Evolutionary conservation across 108 stramenopile species (phyloP).

Genomic region (Parietichytrium sp.): DNA sequence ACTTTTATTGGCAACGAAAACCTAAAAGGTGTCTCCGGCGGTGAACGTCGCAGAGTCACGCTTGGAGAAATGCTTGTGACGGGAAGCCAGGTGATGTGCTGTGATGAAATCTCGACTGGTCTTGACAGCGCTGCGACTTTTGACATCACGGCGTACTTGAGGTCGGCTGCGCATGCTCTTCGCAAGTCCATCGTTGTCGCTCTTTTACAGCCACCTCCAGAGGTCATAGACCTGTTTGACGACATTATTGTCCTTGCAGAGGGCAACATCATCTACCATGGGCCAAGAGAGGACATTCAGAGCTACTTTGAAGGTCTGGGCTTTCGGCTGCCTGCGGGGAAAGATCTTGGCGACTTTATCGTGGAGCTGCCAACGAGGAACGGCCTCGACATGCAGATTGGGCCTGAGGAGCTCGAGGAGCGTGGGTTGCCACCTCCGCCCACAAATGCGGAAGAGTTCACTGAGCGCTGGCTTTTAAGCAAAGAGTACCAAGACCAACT

Average conservation of each 20-base stretch:
- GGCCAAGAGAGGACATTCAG: slow-evolving; percentile 68
- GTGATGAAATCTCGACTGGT: slow-evolving; percentile 74
- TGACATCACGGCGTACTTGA: slow-evolving; percentile 69
- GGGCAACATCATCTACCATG: slow-evolving; percentile 77
- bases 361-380: slow-evolving; percentile 47
- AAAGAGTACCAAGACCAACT: not conserved
- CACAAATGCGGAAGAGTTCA: not conserved
- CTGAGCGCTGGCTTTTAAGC: not conserved
- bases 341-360: slow-evolving; percentile 74
- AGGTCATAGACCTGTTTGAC: slow-evolving; percentile 87
- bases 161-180: slow-evolving; percentile 44
- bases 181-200: slow-evolving; percentile 62
- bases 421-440: not conserved
- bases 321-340: slow-evolving; percentile 67
- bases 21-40: slow-evolving; percentile 79
- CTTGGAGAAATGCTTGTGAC: slow-evolving; percentile 73
- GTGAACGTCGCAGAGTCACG: slow-evolving; percentile 77
- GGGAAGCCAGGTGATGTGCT: slow-evolving; percentile 48
- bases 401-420: not conserved
- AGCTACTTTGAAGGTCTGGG: slow-evolving; percentile 67
- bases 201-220: slow-evolving; percentile 81
- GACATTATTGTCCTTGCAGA: slow-evolving; percentile 75
- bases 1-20: slow-evolving; percentile 63
- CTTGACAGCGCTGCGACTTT: slow-evolving; percentile 77
- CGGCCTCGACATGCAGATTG: not conserved